Evolutionary conservation across 139 green algal genomes (phyloP).

Genomic region (Chlamydomonas asymmetrica): DNA sequence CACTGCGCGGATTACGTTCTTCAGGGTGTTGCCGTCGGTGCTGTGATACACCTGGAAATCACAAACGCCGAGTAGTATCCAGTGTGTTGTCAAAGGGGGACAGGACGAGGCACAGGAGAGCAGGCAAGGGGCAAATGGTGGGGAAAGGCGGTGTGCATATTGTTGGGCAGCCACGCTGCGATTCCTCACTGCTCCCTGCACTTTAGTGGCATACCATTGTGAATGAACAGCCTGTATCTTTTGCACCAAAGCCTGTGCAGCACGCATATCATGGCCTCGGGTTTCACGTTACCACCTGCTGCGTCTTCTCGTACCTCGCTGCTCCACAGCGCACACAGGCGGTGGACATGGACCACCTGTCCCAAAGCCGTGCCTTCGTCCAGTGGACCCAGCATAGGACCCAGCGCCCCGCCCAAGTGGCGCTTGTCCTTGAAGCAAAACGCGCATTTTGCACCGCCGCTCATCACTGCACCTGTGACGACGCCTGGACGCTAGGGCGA

Average conservation of each 20-base stretch:
- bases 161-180: not conserved
- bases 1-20: slow-evolving; percentile 53
- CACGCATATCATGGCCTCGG: too few relatives aligned
- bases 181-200: not conserved
- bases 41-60: slow-evolving; percentile 58
- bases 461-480: too few relatives aligned
- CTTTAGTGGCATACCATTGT: not conserved
- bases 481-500: too few relatives aligned
- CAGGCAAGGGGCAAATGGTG: not conserved
- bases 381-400: slow-evolving; percentile 54
- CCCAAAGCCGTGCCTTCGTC: slow-evolving; percentile 11
- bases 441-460: not conserved
- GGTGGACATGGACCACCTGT: slow-evolving; percentile 57
- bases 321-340: slow-evolving; percentile 71
- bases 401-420: slow-evolving; percentile 31
- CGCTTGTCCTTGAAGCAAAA: not conserved
- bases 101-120: not conserved
- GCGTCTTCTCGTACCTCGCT: slow-evolving; percentile 44
- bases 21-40: slow-evolving; percentile 34
- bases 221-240: not conserved
- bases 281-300: not conserved
- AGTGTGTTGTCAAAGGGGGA: not conserved
- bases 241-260: too few relatives aligned
- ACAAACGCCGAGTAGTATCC: not conserved
- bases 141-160: too few relatives aligned